Percentiles rank a stretch among this genome's conserved stretches.
Conservation (phyloP, 495 filamentous ascomycete genomes). For the Xylona heveae region DNA sequence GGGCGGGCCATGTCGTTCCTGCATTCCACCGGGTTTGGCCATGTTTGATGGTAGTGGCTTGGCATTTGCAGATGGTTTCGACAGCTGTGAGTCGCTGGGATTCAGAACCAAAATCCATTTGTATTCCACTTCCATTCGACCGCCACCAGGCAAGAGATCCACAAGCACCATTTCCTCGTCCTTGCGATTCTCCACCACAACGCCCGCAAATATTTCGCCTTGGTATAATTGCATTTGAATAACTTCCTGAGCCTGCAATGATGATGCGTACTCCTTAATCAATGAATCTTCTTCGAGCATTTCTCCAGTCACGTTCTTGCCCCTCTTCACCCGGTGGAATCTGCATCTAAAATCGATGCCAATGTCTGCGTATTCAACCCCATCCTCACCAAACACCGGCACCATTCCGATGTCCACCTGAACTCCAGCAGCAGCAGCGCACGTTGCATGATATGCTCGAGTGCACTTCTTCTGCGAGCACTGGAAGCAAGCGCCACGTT, state of each 20-base stretch:
- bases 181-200: slow-evolving; percentile 68
- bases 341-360: slow-evolving; percentile 85
- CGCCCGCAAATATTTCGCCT: slow-evolving; percentile 74
- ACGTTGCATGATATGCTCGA: slow-evolving; percentile 85
- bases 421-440: slow-evolving; percentile 77
- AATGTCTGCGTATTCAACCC: slow-evolving; percentile 70
- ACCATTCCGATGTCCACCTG: slow-evolving; percentile 69
- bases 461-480: slow-evolving; percentile 91
- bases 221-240: slow-evolving; percentile 76
- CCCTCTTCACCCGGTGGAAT: slow-evolving; percentile 74
- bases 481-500: slow-evolving; percentile 88
- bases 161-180: slow-evolving; percentile 55
- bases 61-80: slow-evolving; percentile 25
- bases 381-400: slow-evolving; percentile 77
- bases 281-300: slow-evolving; percentile 46
- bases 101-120: slow-evolving; percentile 54
- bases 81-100: slow-evolving; percentile 38
- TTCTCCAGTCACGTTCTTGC: slow-evolving; percentile 43
- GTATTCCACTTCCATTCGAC: slow-evolving; percentile 51
- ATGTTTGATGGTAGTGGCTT: slow-evolving; percentile 10
- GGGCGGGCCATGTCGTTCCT: slow-evolving; percentile 22
- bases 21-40: neutral
- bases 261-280: slow-evolving; percentile 44
- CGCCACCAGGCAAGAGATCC: slow-evolving; percentile 67
- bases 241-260: slow-evolving; percentile 49